Evolutionary conservation across 768 basidiomycete species (phyloP), one percentile per base, ranked within the genome.

Genomic region (Hericium rajendrae): DNA sequence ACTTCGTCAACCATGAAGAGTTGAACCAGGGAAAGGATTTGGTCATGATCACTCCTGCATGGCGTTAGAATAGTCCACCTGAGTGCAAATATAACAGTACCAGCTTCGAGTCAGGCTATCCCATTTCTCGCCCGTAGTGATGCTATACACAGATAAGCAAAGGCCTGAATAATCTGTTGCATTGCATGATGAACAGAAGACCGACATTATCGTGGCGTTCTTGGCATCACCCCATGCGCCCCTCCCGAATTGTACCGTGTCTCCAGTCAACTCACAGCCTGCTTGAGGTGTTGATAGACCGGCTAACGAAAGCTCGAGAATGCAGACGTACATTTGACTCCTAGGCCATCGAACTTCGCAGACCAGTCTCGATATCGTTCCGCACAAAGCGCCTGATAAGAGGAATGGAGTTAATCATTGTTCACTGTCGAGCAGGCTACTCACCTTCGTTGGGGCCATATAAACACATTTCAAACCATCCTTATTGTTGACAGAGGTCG

Each of bases 1-100:
- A 90, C 93, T 73, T 95, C 93, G 63, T 97, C 93, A n/a, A 97
- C 86, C 46, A 97, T 80, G 63, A 97, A 87, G 22, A 97, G 75
- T 48, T 81, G 77, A 39, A 95, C 79, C 54, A 84, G 81, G 5
- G 85, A 79, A 22, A 93, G 70, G 38, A 89, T 80, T 26, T 78
- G 73, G n/a, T 77, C 73, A 61, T 91, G 81, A 54, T 82, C 82
- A 54, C 73, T 70, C 83, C 86, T 54, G 39, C 54, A 51, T 4
- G 18, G 6, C 28, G 24, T 32, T 10, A 32, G 32, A 6, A 32
- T 10, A 0, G 4, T 10, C 9, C 32, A 32, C 32, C 8, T 6
- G 32, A 8, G 32, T 10, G 32, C 8, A 32, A 32, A 32, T 8
- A 2, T 32, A 6, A 32, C 32, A 32, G 22, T 40, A 89, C 91